Evolutionary conservation across 2,329 filamentous ascomycete species (phyloP), one percentile per base, ranked within the genome.

Genomic region (Ceratocystis ficicola): DNA sequence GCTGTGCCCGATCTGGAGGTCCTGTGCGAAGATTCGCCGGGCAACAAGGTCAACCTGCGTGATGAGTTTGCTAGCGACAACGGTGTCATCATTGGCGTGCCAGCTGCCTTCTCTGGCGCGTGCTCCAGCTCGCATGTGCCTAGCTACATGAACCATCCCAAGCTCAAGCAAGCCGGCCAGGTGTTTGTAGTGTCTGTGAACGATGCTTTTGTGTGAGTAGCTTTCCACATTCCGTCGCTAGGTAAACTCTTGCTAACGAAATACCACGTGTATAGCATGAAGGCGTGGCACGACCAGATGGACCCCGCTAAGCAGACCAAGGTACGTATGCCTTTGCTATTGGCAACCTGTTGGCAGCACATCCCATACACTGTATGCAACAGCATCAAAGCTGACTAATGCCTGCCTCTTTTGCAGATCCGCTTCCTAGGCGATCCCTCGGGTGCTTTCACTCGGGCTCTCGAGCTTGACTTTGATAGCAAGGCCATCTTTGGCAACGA

Each of bases 121-220:
- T 83, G 81, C 77, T 84, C 82, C 59, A 76, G 78, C 72, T 78
- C 75, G 69, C 93, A 97, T 74, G 81, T 97, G 59, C 93, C 93
- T 0, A 88, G 89, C 65, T 97, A 91, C 77, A 87, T 96, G 75
- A 86, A 85, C 73, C 88, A 90, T 73, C 81, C 86, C 65, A 85
- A 86, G 74, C 81, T 95, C 71, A 89, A 89, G 77, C 80, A 86
- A 68, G 90, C 89, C 36, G 92, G 91, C 62, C 81, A 88, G 72
- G 89, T 96, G 59, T 95, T 95, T 72, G 90, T 97, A 50, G 85
- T 97, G 66, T 86, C 89, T 17, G 92, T 96, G 73, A 97, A 97
- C 74, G 93, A 97, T 74, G 84, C 91, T 22, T 96, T 96, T 74
- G 92, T 96, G 89, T 95, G 80, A 77, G 88, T 77, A 60, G 36